Evolutionary conservation across 805 yeast genomes (phyloP).

Genomic region (Metschnikowia corniflorae): DNA sequence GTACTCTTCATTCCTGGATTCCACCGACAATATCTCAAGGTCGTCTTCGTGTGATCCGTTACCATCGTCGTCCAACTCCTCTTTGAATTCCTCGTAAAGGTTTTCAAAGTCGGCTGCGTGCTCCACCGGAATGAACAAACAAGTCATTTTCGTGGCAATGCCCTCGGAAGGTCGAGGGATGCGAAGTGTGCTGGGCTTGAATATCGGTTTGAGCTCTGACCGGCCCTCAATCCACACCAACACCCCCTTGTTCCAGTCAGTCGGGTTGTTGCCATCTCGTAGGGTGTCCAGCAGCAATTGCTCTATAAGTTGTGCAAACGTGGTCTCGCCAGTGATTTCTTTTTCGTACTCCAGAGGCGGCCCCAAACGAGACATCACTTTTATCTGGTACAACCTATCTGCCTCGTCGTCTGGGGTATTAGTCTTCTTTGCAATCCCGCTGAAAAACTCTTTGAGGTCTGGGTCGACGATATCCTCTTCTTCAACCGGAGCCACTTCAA

Average conservation of each 20-base stretch:
- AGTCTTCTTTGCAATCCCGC: constrained; percentile 13
- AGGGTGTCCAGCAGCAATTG: constrained; percentile 7
- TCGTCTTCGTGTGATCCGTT: not conserved
- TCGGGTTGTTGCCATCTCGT: constrained; percentile 4
- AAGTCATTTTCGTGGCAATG: constrained; percentile 16
- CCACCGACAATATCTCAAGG: not conserved
- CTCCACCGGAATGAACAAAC: constrained; percentile 21
- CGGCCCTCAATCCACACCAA: constrained; percentile 41
- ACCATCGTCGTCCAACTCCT: not conserved
- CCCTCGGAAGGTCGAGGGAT: constrained; percentile 25
- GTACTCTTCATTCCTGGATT: not conserved
- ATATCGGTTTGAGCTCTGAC: constrained; percentile 35
- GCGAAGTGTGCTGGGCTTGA: constrained; percentile 38
- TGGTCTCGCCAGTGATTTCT: constrained; percentile 17
- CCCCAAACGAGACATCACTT: constrained; percentile 26
- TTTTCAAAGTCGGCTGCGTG: constrained; percentile 19
- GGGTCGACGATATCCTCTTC: constrained; percentile 11
- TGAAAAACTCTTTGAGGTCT: constrained; percentile 15
- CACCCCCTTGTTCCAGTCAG: constrained; percentile 15
- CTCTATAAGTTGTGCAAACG: constrained; percentile 9
- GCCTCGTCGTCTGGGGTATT: not conserved
- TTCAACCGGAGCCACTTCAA: not conserved
- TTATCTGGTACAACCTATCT: constrained; percentile 21
- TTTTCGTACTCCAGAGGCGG: constrained; percentile 23
- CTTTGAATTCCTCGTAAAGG: constrained; percentile 30